phyloP scores from a whole-genome alignment of 2,329 filamentous ascomycete genomes.

The Lasiodiplodia citricola region DNA sequence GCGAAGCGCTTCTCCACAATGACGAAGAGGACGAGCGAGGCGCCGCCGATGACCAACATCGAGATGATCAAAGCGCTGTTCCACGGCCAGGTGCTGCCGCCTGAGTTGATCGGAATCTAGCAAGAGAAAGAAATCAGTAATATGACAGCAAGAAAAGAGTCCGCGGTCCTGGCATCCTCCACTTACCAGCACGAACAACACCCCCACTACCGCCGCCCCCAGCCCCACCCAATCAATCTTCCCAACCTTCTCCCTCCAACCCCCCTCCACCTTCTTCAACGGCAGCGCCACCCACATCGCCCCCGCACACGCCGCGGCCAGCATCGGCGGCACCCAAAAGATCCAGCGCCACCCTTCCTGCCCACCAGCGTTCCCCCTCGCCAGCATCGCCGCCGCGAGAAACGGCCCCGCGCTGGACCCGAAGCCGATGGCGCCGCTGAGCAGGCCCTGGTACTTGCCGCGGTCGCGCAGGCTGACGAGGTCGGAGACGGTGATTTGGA shows the following conservation, averaged over 20 bases:
- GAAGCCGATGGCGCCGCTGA: constrained; percentile 34
- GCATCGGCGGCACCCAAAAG: constrained; percentile 44
- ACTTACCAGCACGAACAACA: constrained; percentile 5
- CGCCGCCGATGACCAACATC: background rate
- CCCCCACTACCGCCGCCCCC: background rate
- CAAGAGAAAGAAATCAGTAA: too few species aligned
- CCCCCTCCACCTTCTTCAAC: background rate
- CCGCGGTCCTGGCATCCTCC: background rate
- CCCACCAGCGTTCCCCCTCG: background rate
- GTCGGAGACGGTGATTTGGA: constrained; percentile 57
- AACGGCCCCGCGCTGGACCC: constrained; percentile 39
- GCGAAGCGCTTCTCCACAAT: constrained; percentile 5
- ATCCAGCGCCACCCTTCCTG: constrained; percentile 53
- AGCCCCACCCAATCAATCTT: constrained; percentile 34
- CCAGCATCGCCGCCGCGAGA: constrained; percentile 37
- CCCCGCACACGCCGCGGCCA: constrained; percentile 1
- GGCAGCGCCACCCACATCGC: background rate
- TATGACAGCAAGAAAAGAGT: background rate
- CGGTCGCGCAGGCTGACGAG: constrained; percentile 55
- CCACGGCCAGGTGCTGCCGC: constrained; percentile 11
- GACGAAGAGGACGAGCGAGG: background rate
- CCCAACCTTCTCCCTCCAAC: constrained; percentile 27
- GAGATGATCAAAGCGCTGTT: constrained; percentile 4
- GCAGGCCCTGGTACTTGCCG: constrained; percentile 45
- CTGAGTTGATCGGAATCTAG: background rate